Base-by-base conservation (phyloP, 495 filamentous ascomycete species). In the Penicillium verhagenii region DNA sequence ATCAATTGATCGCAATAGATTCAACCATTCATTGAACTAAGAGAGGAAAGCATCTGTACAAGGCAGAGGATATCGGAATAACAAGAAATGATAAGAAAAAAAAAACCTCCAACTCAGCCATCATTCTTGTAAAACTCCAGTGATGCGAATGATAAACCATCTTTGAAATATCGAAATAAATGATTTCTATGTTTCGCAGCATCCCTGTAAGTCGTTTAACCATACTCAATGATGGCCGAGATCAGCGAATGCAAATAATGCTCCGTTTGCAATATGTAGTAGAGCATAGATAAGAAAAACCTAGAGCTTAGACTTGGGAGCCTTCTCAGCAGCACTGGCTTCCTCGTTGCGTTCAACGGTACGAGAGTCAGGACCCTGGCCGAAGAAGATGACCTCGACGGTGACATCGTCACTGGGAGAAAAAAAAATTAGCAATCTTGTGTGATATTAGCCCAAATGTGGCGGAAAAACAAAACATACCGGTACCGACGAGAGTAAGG, bases 311-410 rank as follows among this genome's bases (percentile, higher is more conserved):
- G 57, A 52, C 38, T 56, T 51, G 9, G 44, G 48, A 14, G 47
- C 86, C 4, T 73, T 68, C 52, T 72, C 73, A 4, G 79, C 65
- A 28, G 89, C 90, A 50, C 85, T 95, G 3, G 93, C 94, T 64
- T 97, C 94, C 60, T 85, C 72, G 72, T 97, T 97, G 29, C 93
- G 68, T 4, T 86, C 79, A 4, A 98, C 85, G 50, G 87, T 85
- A 19, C 91, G 90, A 56, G 78, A 84, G 53, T 89, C 82, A n/a
- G 71, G 61, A 20, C 86, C 83, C 39, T 96, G 81, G 35, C 94
- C 94, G 64, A 98, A 98, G 81, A 98, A 98, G 66, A 98, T 95
- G 38, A 98, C 94, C 73, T 98, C 92, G 23, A 98, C 95, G 0
- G 94, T 98, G 42, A 98, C 76, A 71, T 98, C 94, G 67, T 98